phyloP scores from a whole-genome alignment of 306 rosid species.

The Cicer cuneatum region DNA sequence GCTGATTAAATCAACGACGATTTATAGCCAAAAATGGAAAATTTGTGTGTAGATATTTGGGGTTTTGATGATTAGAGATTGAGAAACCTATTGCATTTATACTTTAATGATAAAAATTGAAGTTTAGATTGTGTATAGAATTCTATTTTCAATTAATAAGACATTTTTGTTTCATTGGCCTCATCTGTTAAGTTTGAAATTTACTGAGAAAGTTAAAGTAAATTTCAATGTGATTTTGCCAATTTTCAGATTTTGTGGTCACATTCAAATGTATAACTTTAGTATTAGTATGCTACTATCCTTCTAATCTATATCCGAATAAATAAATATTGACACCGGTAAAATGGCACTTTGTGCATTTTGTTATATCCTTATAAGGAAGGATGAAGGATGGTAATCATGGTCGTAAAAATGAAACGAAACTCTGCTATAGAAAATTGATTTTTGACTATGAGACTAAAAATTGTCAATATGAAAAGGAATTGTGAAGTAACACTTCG shows the following conservation, averaged over 20 bases:
- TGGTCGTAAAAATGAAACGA: conserved; percentile 29
- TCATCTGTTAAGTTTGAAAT: conserved; percentile 12
- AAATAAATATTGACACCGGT: conserved; percentile 22
- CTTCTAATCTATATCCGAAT: conserved; percentile 17
- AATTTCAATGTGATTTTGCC: background rate
- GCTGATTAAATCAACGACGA: background rate
- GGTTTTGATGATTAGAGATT: conserved; percentile 20
- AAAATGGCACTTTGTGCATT: conserved; percentile 18
- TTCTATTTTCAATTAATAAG: background rate
- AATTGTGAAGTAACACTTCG: conserved; percentile 8
- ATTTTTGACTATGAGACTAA: conserved; percentile 9
- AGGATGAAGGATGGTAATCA: conserved; percentile 28
- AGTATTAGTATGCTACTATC: background rate
- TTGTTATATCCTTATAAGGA: conserved; percentile 30
- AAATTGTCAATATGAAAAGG: background rate
- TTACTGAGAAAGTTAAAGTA: conserved; percentile 16
- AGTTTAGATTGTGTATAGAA: conserved; percentile 15
- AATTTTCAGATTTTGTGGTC: conserved; percentile 11
- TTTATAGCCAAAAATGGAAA: conserved; percentile 16
- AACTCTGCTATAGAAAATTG: conserved; percentile 36
- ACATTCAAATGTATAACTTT: conserved; percentile 4
- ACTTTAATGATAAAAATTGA: conserved; percentile 2
- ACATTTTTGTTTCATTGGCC: background rate
- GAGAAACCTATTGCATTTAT: conserved; percentile 16
- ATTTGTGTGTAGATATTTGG: background rate